phyloP scores from a whole-genome alignment of 352 stramenopile species.

The Pythium graminicola region DNA sequence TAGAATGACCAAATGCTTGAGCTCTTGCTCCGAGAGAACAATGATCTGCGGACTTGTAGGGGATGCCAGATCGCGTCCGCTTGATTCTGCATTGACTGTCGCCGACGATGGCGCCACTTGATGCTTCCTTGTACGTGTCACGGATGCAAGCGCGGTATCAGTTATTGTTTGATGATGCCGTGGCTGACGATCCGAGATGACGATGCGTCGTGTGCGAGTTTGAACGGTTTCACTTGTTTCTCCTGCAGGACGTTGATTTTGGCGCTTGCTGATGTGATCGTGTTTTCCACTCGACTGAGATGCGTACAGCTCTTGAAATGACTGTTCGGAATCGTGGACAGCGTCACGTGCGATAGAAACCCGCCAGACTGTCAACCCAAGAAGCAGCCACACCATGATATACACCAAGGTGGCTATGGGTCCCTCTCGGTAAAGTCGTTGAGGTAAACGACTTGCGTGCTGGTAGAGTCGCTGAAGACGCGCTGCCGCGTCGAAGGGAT shows the following conservation, averaged over 20 bases:
- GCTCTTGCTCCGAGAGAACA: slow-evolving; percentile 23
- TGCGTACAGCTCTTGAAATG: slow-evolving; percentile 20
- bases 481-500: slow-evolving; percentile 30
- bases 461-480: slow-evolving; percentile 22
- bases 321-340: slow-evolving; percentile 22
- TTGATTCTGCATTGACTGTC: slow-evolving; percentile 6
- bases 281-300: slow-evolving; percentile 16
- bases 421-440: slow-evolving; percentile 19
- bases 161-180: not conserved
- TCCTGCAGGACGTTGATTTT: not conserved
- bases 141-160: not conserved
- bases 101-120: not conserved
- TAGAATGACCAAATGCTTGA: slow-evolving; percentile 27
- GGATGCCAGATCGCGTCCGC: no score
- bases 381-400: slow-evolving; percentile 13
- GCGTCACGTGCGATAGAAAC: slow-evolving; percentile 25
- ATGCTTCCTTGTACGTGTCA: no score
- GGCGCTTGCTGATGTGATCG: not conserved
- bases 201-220: slow-evolving; percentile 4
- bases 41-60: no score
- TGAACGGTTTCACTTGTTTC: not conserved
- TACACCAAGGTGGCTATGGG: slow-evolving; percentile 12
- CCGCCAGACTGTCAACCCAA: slow-evolving; percentile 26
- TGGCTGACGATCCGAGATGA: slow-evolving; percentile 11
- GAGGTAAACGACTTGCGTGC: slow-evolving; percentile 12